Conservation (phyloP, 371 early-diverging fungal genomes). For the Syncephalastrum racemosum region DNA sequence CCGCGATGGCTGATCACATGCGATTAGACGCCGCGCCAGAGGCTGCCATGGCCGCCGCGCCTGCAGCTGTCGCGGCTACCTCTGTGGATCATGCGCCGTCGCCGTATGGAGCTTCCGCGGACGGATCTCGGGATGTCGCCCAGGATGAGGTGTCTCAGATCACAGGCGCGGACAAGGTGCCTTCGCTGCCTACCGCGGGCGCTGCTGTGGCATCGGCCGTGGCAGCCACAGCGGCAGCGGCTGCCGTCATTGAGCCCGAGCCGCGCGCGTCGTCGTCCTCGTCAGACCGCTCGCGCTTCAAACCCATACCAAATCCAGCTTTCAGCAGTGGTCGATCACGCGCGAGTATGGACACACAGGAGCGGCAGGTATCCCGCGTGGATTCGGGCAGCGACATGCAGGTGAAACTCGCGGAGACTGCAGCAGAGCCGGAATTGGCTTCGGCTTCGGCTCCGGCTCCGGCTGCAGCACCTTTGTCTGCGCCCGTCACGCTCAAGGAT, state of each 20-base stretch:
- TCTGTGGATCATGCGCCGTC: too few relatives aligned
- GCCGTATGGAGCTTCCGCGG: too few relatives aligned
- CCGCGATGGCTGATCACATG: background rate
- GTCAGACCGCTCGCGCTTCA: slow-evolving; percentile 4
- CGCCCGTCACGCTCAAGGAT: background rate
- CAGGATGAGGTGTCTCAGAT: too few relatives aligned
- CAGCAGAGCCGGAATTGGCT: background rate
- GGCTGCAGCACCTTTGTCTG: background rate
- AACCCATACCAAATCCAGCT: slow-evolving; percentile 20
- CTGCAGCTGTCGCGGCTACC: too few relatives aligned
- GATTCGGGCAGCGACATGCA: slow-evolving; percentile 13
- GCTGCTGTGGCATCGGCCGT: background rate
- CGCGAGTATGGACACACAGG: background rate
- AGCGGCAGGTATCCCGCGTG: slow-evolving; percentile 4
- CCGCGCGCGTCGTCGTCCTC: background rate
- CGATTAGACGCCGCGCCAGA: too few relatives aligned
- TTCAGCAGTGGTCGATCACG: slow-evolving; percentile 2
- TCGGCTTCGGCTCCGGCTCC: background rate
- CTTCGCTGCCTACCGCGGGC: background rate
- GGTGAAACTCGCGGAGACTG: background rate
- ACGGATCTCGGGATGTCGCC: too few relatives aligned
- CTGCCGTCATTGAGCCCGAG: background rate
- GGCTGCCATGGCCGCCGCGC: too few relatives aligned
- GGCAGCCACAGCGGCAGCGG: background rate
- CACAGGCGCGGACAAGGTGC: too few relatives aligned